Conservation (phyloP, 2,329 filamentous ascomycete genomes). For the Rhynchosporium secalis region DNA sequence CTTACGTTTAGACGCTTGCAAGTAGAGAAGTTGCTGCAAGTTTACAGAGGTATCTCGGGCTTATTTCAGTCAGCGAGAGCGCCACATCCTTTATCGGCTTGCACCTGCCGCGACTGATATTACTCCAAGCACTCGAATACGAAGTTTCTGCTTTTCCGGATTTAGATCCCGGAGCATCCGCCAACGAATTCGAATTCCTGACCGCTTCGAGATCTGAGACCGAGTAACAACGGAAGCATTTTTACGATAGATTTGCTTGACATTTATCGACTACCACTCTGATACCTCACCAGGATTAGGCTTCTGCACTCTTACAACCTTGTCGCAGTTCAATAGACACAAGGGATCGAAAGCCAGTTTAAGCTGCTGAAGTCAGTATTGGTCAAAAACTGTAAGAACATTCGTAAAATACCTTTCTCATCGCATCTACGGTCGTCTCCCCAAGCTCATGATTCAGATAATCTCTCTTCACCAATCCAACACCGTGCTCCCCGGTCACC, state of each 20-base stretch:
- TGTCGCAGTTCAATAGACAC: constrained; percentile 65
- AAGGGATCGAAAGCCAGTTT: constrained; percentile 80
- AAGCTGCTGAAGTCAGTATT: constrained; percentile 50
- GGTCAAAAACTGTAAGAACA: not conserved
- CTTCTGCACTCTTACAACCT: constrained; percentile 63
- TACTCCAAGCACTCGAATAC: too few species aligned
- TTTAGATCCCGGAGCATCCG: too few species aligned
- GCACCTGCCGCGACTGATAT: too few species aligned
- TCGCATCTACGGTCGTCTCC: constrained; percentile 71
- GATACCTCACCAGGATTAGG: constrained; percentile 50
- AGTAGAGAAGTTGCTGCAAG: too few species aligned
- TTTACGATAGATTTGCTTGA: not conserved
- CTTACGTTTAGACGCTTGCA: too few species aligned
- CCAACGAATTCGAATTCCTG: too few species aligned
- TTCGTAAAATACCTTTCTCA: constrained; percentile 65
- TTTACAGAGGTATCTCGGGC: too few species aligned
- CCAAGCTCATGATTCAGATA: constrained; percentile 79
- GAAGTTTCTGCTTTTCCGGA: too few species aligned
- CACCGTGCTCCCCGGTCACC: constrained; percentile 81
- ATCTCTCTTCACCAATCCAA: constrained; percentile 81
- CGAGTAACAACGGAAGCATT: too few species aligned
- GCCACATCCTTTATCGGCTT: too few species aligned
- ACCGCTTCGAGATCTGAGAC: too few species aligned
- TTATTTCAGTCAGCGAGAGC: too few species aligned
- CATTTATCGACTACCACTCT: constrained; percentile 43